Percentiles rank a stretch among this genome's conserved stretches.
These are phyloP conservation scores for Tylopilus felleus DNA, from an alignment of 768 basidiomycete species.

Conservation along the genomic window DNA sequence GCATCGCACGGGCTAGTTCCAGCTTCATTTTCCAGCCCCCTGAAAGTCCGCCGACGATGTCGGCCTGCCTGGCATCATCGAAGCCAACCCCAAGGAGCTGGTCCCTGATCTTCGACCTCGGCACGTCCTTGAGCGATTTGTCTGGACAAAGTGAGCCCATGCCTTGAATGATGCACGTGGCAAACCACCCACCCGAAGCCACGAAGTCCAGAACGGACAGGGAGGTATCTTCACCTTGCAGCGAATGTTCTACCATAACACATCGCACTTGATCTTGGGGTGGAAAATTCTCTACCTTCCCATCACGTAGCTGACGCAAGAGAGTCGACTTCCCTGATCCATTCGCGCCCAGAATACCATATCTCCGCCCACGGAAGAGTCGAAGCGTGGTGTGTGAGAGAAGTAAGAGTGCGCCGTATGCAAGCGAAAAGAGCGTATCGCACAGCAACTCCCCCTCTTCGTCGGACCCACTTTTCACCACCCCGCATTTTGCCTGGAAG, in stretches of 20 bases:
- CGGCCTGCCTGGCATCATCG: slow-evolving; percentile 78
- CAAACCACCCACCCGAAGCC: slow-evolving; percentile 57
- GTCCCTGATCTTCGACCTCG: slow-evolving; percentile 68
- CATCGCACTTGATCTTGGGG: slow-evolving; percentile 80
- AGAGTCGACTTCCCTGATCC: slow-evolving; percentile 95
- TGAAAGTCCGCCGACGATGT: slow-evolving; percentile 84
- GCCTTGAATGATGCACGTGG: slow-evolving; percentile 3
- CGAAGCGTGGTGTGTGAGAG: slow-evolving; percentile 92
- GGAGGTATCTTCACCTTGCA: slow-evolving; percentile 90
- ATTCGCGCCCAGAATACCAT: slow-evolving; percentile 95
- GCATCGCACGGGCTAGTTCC: slow-evolving; percentile 92
- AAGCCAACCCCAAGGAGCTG: slow-evolving; percentile 90
- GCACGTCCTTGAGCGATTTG: slow-evolving; percentile 56
- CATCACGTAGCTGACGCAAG: slow-evolving; percentile 91
- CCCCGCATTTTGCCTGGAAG: slow-evolving; percentile 57
- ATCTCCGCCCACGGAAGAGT: slow-evolving; percentile 85
- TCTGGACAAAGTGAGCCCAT: slow-evolving; percentile 43
- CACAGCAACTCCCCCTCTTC: slow-evolving; percentile 86
- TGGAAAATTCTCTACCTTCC: slow-evolving; percentile 96
- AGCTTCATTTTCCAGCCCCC: slow-evolving; percentile 99
- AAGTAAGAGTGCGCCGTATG: slow-evolving; percentile 91
- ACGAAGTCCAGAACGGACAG: slow-evolving; percentile 86
- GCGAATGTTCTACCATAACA: slow-evolving; percentile 96
- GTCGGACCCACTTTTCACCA: slow-evolving; percentile 38
- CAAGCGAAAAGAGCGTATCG: slow-evolving; percentile 91